phyloP scores from a whole-genome alignment of 352 stramenopile genomes.

The Nothophytophthora sp. region DNA sequence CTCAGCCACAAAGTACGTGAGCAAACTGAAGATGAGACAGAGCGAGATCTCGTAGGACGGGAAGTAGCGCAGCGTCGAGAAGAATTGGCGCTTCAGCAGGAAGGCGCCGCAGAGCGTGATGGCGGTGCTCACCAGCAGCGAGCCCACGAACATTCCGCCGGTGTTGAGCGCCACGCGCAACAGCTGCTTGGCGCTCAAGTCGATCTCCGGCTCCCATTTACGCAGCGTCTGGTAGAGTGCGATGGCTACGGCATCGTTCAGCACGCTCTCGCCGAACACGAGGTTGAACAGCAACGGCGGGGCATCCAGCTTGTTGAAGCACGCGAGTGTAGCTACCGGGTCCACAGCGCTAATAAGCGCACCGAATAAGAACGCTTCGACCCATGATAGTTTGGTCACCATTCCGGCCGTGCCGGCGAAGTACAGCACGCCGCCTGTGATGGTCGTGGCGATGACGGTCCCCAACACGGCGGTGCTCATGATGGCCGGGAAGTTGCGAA shows the following conservation, averaged over 20 bases:
- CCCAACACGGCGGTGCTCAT: constrained; percentile 83
- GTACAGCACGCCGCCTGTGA: constrained; percentile 77
- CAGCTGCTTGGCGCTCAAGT: constrained; percentile 64
- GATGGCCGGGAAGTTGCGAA: constrained; percentile 86
- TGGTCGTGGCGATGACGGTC: constrained; percentile 76
- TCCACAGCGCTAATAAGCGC: constrained; percentile 94
- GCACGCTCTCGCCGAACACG: constrained; percentile 94
- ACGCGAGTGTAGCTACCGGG: constrained; percentile 91
- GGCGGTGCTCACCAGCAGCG: constrained; percentile 58
- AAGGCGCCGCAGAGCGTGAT: constrained; percentile 81
- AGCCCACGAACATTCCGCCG: constrained; percentile 78
- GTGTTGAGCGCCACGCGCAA: constrained; percentile 68
- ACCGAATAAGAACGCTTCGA: constrained; percentile 92
- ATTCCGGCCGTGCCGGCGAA: constrained; percentile 55
- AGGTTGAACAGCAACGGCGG: constrained; percentile 94
- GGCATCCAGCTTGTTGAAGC: constrained; percentile 91
- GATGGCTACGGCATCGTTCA: constrained; percentile 95
- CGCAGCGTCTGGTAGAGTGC: constrained; percentile 93
- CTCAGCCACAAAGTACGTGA: constrained; percentile 86
- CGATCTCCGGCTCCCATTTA: constrained; percentile 88
- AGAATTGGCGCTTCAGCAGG: constrained; percentile 74
- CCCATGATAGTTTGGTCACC: constrained; percentile 83
- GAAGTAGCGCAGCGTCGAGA: constrained; percentile 75
- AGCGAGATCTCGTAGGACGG: constrained; percentile 88
- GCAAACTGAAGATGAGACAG: constrained; percentile 83